Conservation (phyloP, 305 asterid genomes). For the Fraxinus angustifolia region DNA sequence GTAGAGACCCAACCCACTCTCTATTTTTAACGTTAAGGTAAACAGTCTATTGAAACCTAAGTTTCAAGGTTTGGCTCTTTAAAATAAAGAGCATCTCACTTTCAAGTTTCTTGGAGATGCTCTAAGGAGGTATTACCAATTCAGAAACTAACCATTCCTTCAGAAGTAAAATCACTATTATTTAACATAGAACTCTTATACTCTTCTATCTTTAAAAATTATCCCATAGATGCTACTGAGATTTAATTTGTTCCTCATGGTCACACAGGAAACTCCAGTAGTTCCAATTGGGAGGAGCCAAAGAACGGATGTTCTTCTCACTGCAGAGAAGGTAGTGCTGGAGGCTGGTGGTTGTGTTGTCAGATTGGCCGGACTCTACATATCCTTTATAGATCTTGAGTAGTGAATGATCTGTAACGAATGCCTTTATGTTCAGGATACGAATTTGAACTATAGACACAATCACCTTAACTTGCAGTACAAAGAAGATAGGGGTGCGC, state of each 20-base stretch:
- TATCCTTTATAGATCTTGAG: slow-evolving; percentile 57
- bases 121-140: neutral
- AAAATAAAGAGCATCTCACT: neutral
- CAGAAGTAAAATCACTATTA: slow-evolving; percentile 10
- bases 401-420: slow-evolving; percentile 2
- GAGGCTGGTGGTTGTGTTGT: slow-evolving; percentile 83
- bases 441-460: slow-evolving; percentile 1
- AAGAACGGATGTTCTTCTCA: slow-evolving; percentile 77
- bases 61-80: neutral
- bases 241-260: slow-evolving; percentile 8
- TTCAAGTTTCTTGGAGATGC: neutral
- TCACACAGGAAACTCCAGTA: slow-evolving; percentile 64
- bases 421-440: slow-evolving; percentile 4
- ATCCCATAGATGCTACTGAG: neutral
- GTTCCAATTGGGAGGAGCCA: slow-evolving; percentile 92
- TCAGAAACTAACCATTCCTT: slow-evolving; percentile 9
- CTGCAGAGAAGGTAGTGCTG: slow-evolving; percentile 71
- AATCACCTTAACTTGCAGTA: slow-evolving; percentile 54
- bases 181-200: neutral
- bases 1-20: neutral
- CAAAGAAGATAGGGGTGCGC: slow-evolving; percentile 92
- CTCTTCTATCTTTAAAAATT: neutral
- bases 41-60: neutral
- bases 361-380: slow-evolving; percentile 96
- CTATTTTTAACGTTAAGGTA: neutral